Evolutionary conservation across 371 early-diverging fungal genomes (phyloP).

Genomic region (Choanephora cucurbitarum): DNA sequence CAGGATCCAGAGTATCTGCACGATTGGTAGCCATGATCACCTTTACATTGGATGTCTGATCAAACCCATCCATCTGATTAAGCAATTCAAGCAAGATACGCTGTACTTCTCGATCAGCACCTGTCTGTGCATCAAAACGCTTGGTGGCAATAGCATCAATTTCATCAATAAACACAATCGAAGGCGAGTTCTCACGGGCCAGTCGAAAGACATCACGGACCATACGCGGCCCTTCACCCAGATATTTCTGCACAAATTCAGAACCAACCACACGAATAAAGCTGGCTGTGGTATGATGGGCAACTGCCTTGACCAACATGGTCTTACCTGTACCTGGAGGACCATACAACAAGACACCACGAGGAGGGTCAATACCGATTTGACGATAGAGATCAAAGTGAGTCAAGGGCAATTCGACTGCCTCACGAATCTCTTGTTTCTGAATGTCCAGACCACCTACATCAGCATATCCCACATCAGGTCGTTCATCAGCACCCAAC

Average conservation of each 20-base stretch:
- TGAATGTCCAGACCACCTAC: conserved; percentile 99
- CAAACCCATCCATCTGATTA: conserved; percentile 99
- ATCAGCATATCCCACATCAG: conserved; percentile 97
- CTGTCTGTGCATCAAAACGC: conserved; percentile 99
- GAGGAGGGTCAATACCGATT: conserved; percentile 99
- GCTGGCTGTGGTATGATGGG: conserved; percentile 98
- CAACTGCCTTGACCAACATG: conserved; percentile 99
- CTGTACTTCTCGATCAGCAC: conserved; percentile 99
- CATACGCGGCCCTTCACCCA: conserved; percentile 99
- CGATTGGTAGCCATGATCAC: conserved; percentile 99
- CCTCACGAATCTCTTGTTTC: conserved; percentile 99
- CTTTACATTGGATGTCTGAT: conserved; percentile 98
- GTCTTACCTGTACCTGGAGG: conserved; percentile 99
- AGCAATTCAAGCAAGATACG: conserved; percentile 98
- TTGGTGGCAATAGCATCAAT: conserved; percentile 99
- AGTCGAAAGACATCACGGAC: conserved; percentile 99
- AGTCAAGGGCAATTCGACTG: conserved; percentile 99
- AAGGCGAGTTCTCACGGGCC: conserved; percentile 99
- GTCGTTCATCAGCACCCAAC: conserved; percentile 94
- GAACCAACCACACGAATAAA: conserved; percentile 99
- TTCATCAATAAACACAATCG: conserved; percentile 99
- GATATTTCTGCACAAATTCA: conserved; percentile 99
- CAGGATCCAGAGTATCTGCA: conserved; percentile 99
- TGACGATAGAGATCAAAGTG: conserved; percentile 99
- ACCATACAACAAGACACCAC: conserved; percentile 98